Conservation (phyloP, 1,284 basidiomycete species). For the Coriolopsis trogii region DNA sequence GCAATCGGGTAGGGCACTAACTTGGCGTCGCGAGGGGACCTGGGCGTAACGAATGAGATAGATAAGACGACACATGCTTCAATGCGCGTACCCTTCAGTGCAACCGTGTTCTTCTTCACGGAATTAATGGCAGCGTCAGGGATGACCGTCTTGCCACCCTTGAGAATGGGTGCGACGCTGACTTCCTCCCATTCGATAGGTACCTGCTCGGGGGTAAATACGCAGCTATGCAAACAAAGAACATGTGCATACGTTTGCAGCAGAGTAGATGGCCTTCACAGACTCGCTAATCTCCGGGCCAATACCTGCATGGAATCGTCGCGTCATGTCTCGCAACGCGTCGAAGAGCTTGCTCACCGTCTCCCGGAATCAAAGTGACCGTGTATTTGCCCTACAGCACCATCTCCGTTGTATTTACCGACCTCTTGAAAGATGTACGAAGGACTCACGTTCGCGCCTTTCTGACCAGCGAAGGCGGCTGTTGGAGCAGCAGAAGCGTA, state of each 20-base stretch:
- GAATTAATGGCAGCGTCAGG: conserved; percentile 91
- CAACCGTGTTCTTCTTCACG: conserved; percentile 97
- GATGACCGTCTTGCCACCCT: conserved; percentile 96
- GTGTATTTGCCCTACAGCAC: conserved; percentile 86
- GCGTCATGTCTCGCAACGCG: conserved; percentile 13
- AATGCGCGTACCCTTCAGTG: conserved; percentile 82
- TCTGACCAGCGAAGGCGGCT: conserved; percentile 86
- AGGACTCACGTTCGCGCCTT: conserved; percentile 76
- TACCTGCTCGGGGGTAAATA: conserved; percentile 52
- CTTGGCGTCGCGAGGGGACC: conserved; percentile 94
- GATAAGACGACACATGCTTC: neutral
- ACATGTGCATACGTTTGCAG: conserved; percentile 67
- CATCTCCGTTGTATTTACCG: neutral
- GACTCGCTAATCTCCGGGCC: conserved; percentile 98
- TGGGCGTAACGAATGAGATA: conserved; percentile 30
- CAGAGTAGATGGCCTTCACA: conserved; percentile 91
- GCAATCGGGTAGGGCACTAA: conserved; percentile 57
- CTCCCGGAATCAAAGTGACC: conserved; percentile 91
- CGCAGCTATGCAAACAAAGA: neutral
- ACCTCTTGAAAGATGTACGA: neutral
- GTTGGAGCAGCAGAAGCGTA: conserved; percentile 79
- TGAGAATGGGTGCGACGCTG: conserved; percentile 92
- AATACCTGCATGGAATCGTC: conserved; percentile 69
- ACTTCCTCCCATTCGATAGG: conserved; percentile 99
- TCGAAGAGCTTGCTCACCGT: conserved; percentile 56